Evolutionary conservation across 1,284 basidiomycete genomes (phyloP).

Genomic region (Sporisorium scitamineum): DNA sequence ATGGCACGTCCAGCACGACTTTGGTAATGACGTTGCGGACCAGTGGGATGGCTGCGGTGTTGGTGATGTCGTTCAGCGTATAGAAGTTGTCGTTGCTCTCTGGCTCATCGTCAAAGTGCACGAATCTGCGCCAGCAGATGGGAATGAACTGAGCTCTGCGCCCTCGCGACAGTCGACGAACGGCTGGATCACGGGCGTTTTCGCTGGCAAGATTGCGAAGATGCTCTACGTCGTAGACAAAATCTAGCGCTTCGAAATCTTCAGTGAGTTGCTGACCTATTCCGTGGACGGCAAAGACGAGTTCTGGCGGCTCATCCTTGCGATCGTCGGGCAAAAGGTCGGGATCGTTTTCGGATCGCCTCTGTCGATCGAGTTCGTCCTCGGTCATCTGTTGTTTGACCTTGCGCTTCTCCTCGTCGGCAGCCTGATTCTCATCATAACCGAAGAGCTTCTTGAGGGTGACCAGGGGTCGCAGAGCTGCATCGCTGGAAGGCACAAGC

Average conservation of each 20-base stretch:
- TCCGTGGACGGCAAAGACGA: constrained; percentile 62
- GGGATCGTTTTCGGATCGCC: constrained; percentile 19
- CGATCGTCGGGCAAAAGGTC: constrained; percentile 42
- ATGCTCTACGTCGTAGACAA: constrained; percentile 63
- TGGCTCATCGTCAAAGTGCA: constrained; percentile 63
- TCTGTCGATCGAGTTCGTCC: constrained; percentile 41
- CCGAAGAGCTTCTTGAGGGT: constrained; percentile 47
- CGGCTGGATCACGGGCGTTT: constrained; percentile 42
- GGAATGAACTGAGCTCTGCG: constrained; percentile 73
- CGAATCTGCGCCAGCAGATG: constrained; percentile 74
- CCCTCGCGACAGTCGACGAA: constrained; percentile 49
- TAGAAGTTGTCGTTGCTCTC: constrained; percentile 71
- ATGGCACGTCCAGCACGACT: constrained; percentile 72
- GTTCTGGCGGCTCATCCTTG: constrained; percentile 58
- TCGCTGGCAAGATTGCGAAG: constrained; percentile 50
- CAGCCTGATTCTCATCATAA: constrained; percentile 48
- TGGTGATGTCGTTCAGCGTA: constrained; percentile 69
- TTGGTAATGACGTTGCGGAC: constrained; percentile 62
- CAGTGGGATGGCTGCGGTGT: constrained; percentile 53
- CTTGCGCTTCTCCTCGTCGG: constrained; percentile 51
- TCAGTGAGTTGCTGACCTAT: constrained; percentile 64
- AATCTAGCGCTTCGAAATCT: constrained; percentile 59
- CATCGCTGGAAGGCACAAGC: constrained; percentile 53
- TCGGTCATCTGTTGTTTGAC: constrained; percentile 57
- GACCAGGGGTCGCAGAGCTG: constrained; percentile 40